Percentiles rank a stretch among this genome's conserved stretches.
phyloP scores from a whole-genome alignment of 768 basidiomycete species.

The Dacryopinax spathularia region DNA sequence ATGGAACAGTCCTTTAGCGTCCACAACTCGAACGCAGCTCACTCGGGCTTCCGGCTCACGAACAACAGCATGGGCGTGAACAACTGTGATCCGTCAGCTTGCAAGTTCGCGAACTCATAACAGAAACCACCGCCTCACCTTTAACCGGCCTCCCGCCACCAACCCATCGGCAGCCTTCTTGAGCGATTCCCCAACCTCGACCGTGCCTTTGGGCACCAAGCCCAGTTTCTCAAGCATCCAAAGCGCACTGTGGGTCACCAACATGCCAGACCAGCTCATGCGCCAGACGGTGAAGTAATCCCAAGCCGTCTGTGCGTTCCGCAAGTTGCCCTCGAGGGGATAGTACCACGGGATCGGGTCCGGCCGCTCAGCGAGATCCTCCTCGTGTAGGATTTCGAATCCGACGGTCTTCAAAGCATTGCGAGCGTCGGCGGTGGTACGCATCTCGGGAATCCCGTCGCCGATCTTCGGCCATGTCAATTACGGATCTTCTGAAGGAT shows the following conservation, averaged over 20 bases:
- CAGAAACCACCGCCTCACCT: constrained; percentile 35
- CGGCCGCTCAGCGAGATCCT: constrained; percentile 79
- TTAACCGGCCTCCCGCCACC: constrained; percentile 71
- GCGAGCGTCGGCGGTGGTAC: constrained; percentile 52
- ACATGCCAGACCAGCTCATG: constrained; percentile 73
- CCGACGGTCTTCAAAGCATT: constrained; percentile 72
- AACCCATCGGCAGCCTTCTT: constrained; percentile 68
- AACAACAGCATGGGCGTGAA: constrained; percentile 82
- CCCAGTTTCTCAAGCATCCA: constrained; percentile 64
- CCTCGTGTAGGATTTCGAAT: constrained; percentile 76
- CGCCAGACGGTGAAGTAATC: constrained; percentile 81
- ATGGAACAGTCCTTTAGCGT: neutral
- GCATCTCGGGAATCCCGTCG: constrained; percentile 97
- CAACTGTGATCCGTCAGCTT: constrained; percentile 32
- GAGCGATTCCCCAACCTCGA: constrained; percentile 73
- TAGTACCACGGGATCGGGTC: constrained; percentile 87
- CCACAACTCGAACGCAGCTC: neutral
- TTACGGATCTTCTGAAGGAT: neutral
- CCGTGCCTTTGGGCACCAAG: constrained; percentile 82
- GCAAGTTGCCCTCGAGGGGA: constrained; percentile 78
- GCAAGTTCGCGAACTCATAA: neutral
- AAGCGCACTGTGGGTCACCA: constrained; percentile 70
- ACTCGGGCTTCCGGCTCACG: constrained; percentile 24
- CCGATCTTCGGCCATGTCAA: constrained; percentile 36
- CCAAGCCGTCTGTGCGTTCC: constrained; percentile 86